Base-by-base conservation (phyloP, 139 green algal species). In the Chlorella vulgaris region DNA sequence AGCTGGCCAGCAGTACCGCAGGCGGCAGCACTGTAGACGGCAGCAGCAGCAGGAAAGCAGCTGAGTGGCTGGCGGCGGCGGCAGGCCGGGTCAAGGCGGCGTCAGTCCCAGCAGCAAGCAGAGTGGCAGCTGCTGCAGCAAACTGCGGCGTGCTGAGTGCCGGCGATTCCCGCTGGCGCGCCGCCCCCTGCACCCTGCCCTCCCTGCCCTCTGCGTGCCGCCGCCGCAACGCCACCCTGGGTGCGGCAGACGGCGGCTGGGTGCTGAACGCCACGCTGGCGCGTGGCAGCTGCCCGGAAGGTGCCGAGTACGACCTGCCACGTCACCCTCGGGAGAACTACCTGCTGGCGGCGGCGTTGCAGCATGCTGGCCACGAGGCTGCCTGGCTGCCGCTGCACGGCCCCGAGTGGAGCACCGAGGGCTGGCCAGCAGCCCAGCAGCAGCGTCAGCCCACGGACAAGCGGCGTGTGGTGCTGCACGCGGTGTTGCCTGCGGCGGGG, bases 361-460 rank as follows among this genome's bases (percentile, higher is more conserved):
- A 36, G 38, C 50, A 60, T 13, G 38, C 22, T 10, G 47, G 42
- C 19, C 28, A 29, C n/a, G 61, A 82, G 13, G 80, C 43, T 5
- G 86, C 83, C 10, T 91, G 86, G 86, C 84, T 91, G 55, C 86
- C 88, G 2, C n/a, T 90, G n/a, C 28, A 69, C 69, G 88, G 88
- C 7, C 78, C 78, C 24, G 42, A 78, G 28, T 87, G 76, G 76
- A 70, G 53, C 58, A 40, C 74, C 3, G 74, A 83, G 47, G 82
- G 74, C 74, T 80, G 74, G 74, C 74, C 74, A 7, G 74, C 74
- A 7, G 26, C 38, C 53, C 35, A 55, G 36, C 55, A 70, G 55
- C 55, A 69, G 74, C 74, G 36, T 28, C 74, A 80, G 74, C 74
- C 55, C 55, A 80, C 71, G 24, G 29, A 67, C 71, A 61, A 0